These are phyloP conservation scores for Colletotrichum higginsianum DNA, from an alignment of 2,329 filamentous ascomycete genomes.

Conservation along the genomic window DNA sequence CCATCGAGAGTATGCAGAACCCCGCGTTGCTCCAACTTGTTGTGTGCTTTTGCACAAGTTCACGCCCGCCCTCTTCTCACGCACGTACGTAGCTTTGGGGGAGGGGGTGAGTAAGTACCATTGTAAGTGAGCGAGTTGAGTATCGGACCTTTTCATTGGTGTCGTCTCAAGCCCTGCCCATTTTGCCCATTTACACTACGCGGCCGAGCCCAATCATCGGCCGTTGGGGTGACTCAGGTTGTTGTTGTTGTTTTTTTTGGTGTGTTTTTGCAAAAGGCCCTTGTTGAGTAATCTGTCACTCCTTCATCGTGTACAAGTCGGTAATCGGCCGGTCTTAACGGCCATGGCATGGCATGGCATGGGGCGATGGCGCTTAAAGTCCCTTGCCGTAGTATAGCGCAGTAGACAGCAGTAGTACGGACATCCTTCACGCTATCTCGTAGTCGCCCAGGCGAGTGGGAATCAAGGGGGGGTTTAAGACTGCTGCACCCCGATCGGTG, in stretches of 20 bases:
- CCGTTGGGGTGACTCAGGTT: too few relatives aligned
- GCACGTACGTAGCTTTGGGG: too few relatives aligned
- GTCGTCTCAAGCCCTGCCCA: slow-evolving; percentile 31
- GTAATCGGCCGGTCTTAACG: slow-evolving; percentile 21
- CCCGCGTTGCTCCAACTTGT: slow-evolving; percentile 16
- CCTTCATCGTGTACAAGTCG: neutral
- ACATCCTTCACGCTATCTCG: slow-evolving; percentile 11
- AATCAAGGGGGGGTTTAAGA: slow-evolving; percentile 9
- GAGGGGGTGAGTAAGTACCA: too few relatives aligned
- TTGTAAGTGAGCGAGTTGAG: neutral
- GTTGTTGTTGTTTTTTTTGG: too few relatives aligned
- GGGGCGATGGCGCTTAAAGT: neutral
- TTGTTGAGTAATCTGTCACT: slow-evolving; percentile 15
- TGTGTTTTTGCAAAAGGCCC: slow-evolving; percentile 14
- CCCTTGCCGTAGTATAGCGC: slow-evolving; percentile 11
- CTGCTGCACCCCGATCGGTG: slow-evolving; percentile 27
- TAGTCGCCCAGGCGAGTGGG: neutral
- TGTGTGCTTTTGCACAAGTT: neutral
- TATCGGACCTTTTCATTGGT: slow-evolving; percentile 19
- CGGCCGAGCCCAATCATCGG: slow-evolving; percentile 31
- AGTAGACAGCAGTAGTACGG: too few relatives aligned
- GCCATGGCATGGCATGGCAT: neutral
- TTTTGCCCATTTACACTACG: neutral
- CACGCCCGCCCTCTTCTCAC: neutral
- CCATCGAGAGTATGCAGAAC: slow-evolving; percentile 19